Evolutionary conservation across 768 basidiomycete genomes (phyloP).

Genomic region (Russula dissimulans): DNA sequence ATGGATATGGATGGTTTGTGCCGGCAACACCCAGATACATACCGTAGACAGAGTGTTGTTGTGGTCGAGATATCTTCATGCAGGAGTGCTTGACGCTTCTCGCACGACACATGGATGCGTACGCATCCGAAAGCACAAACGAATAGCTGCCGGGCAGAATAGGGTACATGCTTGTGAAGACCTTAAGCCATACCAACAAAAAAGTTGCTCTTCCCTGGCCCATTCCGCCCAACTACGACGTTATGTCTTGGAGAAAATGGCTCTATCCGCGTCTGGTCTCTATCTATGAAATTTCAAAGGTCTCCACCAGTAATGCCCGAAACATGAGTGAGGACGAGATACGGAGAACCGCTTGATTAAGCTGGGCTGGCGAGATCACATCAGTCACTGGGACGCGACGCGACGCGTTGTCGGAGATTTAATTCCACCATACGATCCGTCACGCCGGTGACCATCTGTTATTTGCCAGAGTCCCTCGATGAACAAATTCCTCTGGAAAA

Average conservation of each 20-base stretch:
- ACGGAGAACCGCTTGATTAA: conserved; percentile 51
- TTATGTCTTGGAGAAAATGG: conserved; percentile 92
- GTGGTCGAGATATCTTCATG: conserved; percentile 88
- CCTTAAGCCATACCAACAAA: conserved; percentile 65
- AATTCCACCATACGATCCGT: neutral
- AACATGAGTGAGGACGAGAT: neutral
- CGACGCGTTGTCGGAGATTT: conserved; percentile 13
- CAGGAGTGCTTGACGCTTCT: conserved; percentile 86
- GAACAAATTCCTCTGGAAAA: too few species aligned
- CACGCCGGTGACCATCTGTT: too few species aligned
- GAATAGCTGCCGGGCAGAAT: conserved; percentile 54
- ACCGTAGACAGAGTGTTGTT: conserved; percentile 89
- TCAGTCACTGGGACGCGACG: neutral
- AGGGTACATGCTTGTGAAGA: neutral
- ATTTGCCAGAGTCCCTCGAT: too few species aligned
- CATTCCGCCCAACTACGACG: conserved; percentile 95
- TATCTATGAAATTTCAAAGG: conserved; percentile 36
- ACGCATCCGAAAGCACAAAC: conserved; percentile 98
- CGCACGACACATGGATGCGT: conserved; percentile 83
- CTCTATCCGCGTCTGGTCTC: conserved; percentile 86
- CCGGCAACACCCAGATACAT: conserved; percentile 20
- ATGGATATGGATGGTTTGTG: neutral
- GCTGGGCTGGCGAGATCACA: conserved; percentile 24
- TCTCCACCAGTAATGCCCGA: neutral
- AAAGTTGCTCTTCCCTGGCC: conserved; percentile 98